Conservation (phyloP, 106 monocot species). For the Narthecium ossifragum region DNA sequence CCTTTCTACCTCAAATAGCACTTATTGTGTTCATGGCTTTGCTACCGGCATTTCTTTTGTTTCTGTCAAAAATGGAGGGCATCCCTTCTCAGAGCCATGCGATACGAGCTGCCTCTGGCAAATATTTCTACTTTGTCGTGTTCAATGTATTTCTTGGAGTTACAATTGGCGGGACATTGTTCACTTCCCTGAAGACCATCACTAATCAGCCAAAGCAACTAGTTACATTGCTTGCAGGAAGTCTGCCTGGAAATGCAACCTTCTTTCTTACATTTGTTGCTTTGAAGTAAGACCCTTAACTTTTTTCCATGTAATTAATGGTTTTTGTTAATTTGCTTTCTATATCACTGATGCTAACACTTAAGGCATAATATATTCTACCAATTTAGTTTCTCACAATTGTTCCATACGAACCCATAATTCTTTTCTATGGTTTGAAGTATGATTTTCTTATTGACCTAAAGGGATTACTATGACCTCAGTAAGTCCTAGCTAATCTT, state of each 20-base stretch:
- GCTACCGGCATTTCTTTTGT: slow-evolving; percentile 69
- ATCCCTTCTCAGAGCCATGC: slow-evolving; percentile 67
- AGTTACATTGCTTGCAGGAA: slow-evolving; percentile 44
- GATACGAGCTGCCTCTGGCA: slow-evolving; percentile 70
- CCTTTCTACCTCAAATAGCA: slow-evolving; percentile 83
- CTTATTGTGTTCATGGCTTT: slow-evolving; percentile 92
- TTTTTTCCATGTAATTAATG: background rate
- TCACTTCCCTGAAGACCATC: slow-evolving; percentile 44
- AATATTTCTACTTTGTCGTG: slow-evolving; percentile 91
- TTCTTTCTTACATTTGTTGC: slow-evolving; percentile 97
- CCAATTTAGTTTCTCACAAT: too few species aligned
- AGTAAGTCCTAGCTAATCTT: too few species aligned
- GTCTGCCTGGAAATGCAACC: slow-evolving; percentile 74
- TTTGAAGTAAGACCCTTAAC: slow-evolving; percentile 53
- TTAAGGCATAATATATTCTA: too few species aligned
- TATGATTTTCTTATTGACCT: too few species aligned
- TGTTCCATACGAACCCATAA: too few species aligned
- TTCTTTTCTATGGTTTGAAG: too few species aligned
- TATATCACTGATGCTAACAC: too few species aligned
- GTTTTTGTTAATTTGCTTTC: background rate
- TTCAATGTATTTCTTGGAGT: slow-evolving; percentile 97
- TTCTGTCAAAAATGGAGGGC: slow-evolving; percentile 80
- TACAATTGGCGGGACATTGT: slow-evolving; percentile 59
- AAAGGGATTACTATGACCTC: too few species aligned
- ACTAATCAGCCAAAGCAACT: slow-evolving; percentile 30